Conservation (phyloP, 345 rosid genomes). For the Boechera retrofracta region DNA sequence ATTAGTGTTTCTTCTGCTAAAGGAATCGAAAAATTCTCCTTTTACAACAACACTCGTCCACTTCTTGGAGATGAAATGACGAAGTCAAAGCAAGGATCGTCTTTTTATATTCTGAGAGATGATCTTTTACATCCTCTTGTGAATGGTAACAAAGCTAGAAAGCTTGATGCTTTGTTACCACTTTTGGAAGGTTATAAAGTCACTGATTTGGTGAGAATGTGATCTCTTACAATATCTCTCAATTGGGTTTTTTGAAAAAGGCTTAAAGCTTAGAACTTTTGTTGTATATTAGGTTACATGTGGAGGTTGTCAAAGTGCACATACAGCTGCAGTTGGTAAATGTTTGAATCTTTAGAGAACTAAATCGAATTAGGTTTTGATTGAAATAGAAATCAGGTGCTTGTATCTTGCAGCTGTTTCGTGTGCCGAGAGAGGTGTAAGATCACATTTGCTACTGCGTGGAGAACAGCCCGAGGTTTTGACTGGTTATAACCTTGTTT, state of each 20-base stretch:
- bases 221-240: background rate
- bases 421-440: conserved; percentile 85
- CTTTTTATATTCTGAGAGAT: conserved; percentile 80
- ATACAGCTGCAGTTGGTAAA: conserved; percentile 87
- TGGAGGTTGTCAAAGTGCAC: conserved; percentile 97
- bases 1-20: conserved; percentile 48
- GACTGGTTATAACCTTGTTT: conserved; percentile 84
- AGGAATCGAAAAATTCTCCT: conserved; percentile 39
- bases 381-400: conserved; percentile 3
- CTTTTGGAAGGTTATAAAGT: conserved; percentile 63
- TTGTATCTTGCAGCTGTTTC: conserved; percentile 73
- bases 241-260: conserved; percentile 4
- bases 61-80: conserved; percentile 50
- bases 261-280: conserved; percentile 16
- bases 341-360: background rate
- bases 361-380: background rate
- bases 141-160: conserved; percentile 93
- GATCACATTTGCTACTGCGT: conserved; percentile 80
- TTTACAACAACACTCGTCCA: conserved; percentile 51
- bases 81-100: conserved; percentile 40
- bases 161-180: conserved; percentile 80
- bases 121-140: conserved; percentile 90
- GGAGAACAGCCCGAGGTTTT: conserved; percentile 85
- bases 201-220: conserved; percentile 79
- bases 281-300: conserved; percentile 76